A percentile compares a stretch with the other conserved stretches of the same genome.
Conservation (phyloP, 768 basidiomycete species). For the Crepidotus variabilis region DNA sequence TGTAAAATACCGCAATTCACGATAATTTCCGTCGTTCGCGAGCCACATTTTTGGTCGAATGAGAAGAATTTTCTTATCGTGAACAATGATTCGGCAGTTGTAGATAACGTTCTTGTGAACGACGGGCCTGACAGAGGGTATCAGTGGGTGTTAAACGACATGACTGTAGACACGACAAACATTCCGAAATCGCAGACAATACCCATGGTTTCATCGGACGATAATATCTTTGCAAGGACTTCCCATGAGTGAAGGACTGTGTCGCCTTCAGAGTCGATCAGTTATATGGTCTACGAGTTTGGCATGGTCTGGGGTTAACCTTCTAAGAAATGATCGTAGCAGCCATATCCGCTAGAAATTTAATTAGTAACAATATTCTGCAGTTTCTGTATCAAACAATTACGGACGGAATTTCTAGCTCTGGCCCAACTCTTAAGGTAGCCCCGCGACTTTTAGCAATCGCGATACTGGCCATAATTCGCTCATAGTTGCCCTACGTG, state of each 20-base stretch:
- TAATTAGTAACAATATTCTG: neutral
- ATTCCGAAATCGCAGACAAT: conserved; percentile 98
- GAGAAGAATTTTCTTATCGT: conserved; percentile 82
- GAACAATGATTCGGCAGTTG: conserved; percentile 90
- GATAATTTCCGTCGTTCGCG: conserved; percentile 97
- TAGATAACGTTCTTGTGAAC: conserved; percentile 98
- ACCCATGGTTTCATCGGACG: conserved; percentile 71
- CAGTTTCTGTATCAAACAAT: neutral
- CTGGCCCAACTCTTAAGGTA: conserved; percentile 90
- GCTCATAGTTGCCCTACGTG: conserved; percentile 83
- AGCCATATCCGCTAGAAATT: conserved; percentile 77
- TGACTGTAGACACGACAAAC: conserved; percentile 42
- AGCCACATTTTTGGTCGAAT: conserved; percentile 99
- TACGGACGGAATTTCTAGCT: conserved; percentile 87
- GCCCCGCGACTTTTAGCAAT: conserved; percentile 89
- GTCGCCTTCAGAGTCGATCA: conserved; percentile 58
- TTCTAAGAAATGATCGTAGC: conserved; percentile 96
- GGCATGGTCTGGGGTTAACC: conserved; percentile 39
- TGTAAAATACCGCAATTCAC: conserved; percentile 85
- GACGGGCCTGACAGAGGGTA: conserved; percentile 68
- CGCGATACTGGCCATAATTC: conserved; percentile 83
- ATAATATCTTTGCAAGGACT: conserved; percentile 86
- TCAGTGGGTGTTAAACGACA: neutral
- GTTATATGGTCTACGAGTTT: neutral
- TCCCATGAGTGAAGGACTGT: conserved; percentile 98